Percentiles rank a stretch among this genome's conserved stretches.
Evolutionary conservation across 2,329 filamentous ascomycete species (phyloP).

Genomic region (Fusarium oxysporum): DNA sequence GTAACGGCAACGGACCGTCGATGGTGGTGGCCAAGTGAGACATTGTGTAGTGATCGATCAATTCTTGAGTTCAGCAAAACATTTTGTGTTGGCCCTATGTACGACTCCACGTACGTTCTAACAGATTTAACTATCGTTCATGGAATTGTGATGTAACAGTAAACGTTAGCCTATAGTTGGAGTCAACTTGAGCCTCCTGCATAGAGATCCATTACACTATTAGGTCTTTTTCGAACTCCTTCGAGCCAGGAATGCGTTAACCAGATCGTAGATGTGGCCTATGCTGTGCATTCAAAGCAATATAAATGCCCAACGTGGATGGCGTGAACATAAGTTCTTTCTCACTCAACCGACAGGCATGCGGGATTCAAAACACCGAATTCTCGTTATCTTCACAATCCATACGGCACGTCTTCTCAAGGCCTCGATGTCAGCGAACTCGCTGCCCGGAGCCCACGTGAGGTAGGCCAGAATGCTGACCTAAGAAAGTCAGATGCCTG

Average conservation of each 20-base stretch:
- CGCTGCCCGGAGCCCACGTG: constrained; percentile 38
- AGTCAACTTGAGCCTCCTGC: neutral
- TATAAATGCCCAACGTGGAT: neutral
- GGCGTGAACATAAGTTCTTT: neutral
- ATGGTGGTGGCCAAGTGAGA: constrained; percentile 29
- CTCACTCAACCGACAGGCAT: neutral
- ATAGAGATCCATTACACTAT: neutral
- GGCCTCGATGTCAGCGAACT: constrained; percentile 41
- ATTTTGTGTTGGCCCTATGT: neutral
- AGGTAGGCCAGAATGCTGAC: constrained; percentile 25
- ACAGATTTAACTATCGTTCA: neutral
- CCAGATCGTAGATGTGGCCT: neutral
- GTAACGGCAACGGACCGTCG: constrained; percentile 32
- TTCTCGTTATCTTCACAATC: neutral
- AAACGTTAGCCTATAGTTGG: neutral
- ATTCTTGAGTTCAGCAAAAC: neutral
- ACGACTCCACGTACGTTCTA: neutral
- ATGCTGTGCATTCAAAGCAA: neutral
- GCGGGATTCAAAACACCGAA: neutral
- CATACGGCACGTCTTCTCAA: constrained; percentile 8
- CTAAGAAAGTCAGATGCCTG: constrained; percentile 27
- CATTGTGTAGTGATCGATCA: constrained; percentile 18
- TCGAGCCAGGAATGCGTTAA: neutral
- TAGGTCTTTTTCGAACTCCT: neutral
- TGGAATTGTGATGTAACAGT: neutral